phyloP scores from a whole-genome alignment of 2,329 filamentous ascomycete genomes.

The Sarocladium oryzae region DNA sequence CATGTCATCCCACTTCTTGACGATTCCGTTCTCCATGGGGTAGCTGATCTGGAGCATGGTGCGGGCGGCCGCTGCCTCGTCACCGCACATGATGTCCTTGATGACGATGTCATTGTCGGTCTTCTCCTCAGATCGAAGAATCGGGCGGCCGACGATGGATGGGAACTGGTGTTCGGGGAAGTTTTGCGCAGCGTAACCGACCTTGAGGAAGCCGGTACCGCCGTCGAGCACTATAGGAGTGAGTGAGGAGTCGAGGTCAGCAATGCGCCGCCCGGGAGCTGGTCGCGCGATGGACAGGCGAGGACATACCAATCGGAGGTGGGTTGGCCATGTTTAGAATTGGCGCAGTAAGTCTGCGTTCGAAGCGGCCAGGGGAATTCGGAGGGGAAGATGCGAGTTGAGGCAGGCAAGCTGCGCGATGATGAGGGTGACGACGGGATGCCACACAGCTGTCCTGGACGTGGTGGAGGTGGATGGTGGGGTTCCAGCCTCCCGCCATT shows the following conservation, averaged over 20 bases:
- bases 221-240: constrained; percentile 80
- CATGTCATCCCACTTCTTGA: constrained; percentile 99
- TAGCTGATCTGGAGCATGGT: constrained; percentile 99
- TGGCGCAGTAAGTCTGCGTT: neutral
- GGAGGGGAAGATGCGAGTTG: neutral
- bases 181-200: constrained; percentile 98
- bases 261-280: constrained; percentile 12
- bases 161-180: constrained; percentile 99
- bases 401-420: neutral
- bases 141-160: constrained; percentile 95
- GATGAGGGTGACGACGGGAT: constrained; percentile 11
- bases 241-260: constrained; percentile 17
- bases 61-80: constrained; percentile 90
- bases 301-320: constrained; percentile 47
- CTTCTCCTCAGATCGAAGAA: constrained; percentile 90
- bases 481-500: constrained; percentile 25
- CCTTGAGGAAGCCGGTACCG: constrained; percentile 99
- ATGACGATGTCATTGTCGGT: constrained; percentile 54
- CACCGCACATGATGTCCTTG: constrained; percentile 99
- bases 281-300: constrained; percentile 10
- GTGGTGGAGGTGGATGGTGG: constrained; percentile 25
- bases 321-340: constrained; percentile 41
- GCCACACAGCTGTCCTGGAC: constrained; percentile 2
- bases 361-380: neutral
- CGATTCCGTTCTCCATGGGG: constrained; percentile 99